These are phyloP conservation scores for Podila verticillata DNA, from an alignment of 192 early-diverging fungal species.

Conservation along the genomic window DNA sequence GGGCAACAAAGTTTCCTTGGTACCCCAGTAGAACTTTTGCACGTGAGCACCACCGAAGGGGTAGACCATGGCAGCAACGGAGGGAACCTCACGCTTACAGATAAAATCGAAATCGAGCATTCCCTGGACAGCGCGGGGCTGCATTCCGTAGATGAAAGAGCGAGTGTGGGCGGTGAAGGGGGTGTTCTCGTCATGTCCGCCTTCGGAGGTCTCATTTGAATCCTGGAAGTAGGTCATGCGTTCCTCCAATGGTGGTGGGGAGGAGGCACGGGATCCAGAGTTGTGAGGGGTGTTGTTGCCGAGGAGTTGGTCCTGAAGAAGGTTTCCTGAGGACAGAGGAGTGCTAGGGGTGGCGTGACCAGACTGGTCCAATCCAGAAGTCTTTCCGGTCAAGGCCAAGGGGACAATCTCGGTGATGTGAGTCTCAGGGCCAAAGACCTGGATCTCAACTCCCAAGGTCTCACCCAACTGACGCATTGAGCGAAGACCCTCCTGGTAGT, in stretches of 20 bases:
- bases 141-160: conserved; percentile 98
- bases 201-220: conserved; percentile 14
- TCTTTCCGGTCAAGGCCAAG: conserved; percentile 81
- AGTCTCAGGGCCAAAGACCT: conserved; percentile 97
- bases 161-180: conserved; percentile 87
- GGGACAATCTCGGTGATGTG: conserved; percentile 99
- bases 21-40: conserved; percentile 99
- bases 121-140: conserved; percentile 98
- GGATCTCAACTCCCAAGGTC: conserved; percentile 92
- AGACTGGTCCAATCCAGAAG: conserved; percentile 57
- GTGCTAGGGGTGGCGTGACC: conserved; percentile 50
- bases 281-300: conserved; percentile 52
- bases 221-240: conserved; percentile 62
- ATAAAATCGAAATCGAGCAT: conserved; percentile 99
- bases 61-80: conserved; percentile 98
- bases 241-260: conserved; percentile 55
- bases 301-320: conserved; percentile 68
- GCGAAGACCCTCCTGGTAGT: conserved; percentile 99
- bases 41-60: conserved; percentile 99
- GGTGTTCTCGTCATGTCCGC: conserved; percentile 66
- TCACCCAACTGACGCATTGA: conserved; percentile 94
- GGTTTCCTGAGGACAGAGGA: conserved; percentile 63
- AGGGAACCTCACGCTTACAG: conserved; percentile 91
- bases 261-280: conserved; percentile 46
- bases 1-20: conserved; percentile 94